Evolutionary conservation across 768 basidiomycete genomes (phyloP), one percentile per base, ranked within the genome.

Genomic region (Mycena crocata): DNA sequence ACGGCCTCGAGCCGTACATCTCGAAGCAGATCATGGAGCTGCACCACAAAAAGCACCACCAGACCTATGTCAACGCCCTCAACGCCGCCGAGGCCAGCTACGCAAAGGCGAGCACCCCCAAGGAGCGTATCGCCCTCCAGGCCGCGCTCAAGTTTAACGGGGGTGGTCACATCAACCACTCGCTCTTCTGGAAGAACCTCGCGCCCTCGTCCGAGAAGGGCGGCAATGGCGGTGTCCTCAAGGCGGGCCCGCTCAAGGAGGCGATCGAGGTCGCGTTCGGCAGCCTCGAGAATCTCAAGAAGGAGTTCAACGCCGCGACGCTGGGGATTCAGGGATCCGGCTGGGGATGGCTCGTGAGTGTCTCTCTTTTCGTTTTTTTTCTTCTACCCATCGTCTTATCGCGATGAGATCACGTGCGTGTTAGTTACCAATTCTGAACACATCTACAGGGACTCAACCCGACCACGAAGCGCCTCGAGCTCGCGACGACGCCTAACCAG

Each of bases 111-210:
- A 71, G 80, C 3, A 86, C 89, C 52, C 86, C 93, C 73, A 94
- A 91, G 81, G 90, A 92, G 76, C 87, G 90, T 70, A 95, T 98
- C 74, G 90, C 89, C 26, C 91, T 98, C 62, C 94, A 96, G 79
- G 89, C 93, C 19, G 95, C 95, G 7, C 84, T 98, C 78, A 95
- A 93, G 81, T 98, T 98, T 86, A 98, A 98, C 79, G 96, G 96
- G 68, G 96, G 96, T 81, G 96, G 95, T 91, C 95, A 94, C 81
- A 93, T 96, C 85, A 95, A 96, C 82, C 94, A 95, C 84, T 93
- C 95, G 57, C 89, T 96, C 64, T 98, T 98, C 87, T 98, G 96
- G 96, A 92, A 88, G 83, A 96, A 96, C 85, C 85, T 98, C 60
- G 90, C 94, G 3, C 93, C 93, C 2, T 73, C 87, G 30, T 77